Evolutionary conservation across 768 basidiomycete genomes (phyloP).

Genomic region (Clathrus columnatus): DNA sequence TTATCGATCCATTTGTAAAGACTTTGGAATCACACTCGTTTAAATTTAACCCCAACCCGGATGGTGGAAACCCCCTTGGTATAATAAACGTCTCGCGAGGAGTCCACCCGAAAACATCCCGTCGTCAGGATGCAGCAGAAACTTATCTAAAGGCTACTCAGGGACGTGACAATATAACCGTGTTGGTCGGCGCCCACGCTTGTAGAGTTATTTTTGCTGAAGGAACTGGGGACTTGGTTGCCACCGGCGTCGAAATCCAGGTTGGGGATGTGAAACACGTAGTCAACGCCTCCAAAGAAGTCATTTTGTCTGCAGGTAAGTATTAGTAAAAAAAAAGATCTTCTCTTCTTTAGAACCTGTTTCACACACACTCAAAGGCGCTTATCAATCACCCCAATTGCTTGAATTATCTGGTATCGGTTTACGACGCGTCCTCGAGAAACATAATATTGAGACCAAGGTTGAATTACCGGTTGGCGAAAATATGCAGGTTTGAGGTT

Average conservation of each 20-base stretch:
- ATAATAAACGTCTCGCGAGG: background rate
- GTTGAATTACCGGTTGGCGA: slow-evolving; percentile 73
- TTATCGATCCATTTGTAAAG: background rate
- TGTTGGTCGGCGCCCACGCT: slow-evolving; percentile 23
- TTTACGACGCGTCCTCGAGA: slow-evolving; percentile 34
- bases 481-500: slow-evolving; percentile 33
- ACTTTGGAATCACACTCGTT: background rate
- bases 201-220: slow-evolving; percentile 16
- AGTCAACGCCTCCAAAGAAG: slow-evolving; percentile 39
- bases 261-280: slow-evolving; percentile 18
- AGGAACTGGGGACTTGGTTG: slow-evolving; percentile 22
- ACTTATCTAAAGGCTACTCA: slow-evolving; percentile 20
- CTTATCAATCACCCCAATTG: slow-evolving; percentile 31
- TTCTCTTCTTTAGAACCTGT: background rate
- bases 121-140: slow-evolving; percentile 23
- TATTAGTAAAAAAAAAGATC: slow-evolving; percentile 33
- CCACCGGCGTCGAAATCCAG: slow-evolving; percentile 41
- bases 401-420: slow-evolving; percentile 68
- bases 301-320: slow-evolving; percentile 37
- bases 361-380: background rate
- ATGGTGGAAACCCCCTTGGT: background rate
- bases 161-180: slow-evolving; percentile 19
- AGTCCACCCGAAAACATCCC: slow-evolving; percentile 19
- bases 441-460: slow-evolving; percentile 37
- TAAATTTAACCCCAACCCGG: background rate